Conservation (phyloP, 2,329 filamentous ascomycete genomes). For the Arthrobotrys conoides region DNA sequence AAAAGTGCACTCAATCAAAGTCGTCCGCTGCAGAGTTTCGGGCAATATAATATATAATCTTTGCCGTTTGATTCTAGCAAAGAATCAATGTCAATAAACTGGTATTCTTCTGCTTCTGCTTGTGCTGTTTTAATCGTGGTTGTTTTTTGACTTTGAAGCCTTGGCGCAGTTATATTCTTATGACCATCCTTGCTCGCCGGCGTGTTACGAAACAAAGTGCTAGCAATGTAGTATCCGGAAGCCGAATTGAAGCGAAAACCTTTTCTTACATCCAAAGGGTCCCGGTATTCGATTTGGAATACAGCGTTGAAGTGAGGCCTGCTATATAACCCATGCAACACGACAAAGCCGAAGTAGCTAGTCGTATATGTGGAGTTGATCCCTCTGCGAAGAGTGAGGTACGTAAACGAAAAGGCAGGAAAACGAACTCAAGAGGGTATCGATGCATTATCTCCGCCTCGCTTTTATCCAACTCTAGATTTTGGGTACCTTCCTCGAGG, state of each 20-base stretch:
- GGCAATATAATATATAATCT: constrained; percentile 4
- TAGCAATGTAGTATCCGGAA: not conserved
- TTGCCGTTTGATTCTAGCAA: not conserved
- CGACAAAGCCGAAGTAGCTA: too few species aligned
- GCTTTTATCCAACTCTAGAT: not conserved
- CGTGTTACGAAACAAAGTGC: constrained; percentile 1
- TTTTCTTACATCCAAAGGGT: constrained; percentile 9
- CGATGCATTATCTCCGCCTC: not conserved
- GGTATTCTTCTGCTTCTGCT: not conserved
- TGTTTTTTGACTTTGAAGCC: not conserved
- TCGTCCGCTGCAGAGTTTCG: not conserved
- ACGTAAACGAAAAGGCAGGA: not conserved
- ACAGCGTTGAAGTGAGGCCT: not conserved
- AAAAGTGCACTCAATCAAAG: not conserved
- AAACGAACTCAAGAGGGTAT: not conserved
- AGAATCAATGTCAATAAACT: not conserved
- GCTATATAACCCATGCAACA: not conserved
- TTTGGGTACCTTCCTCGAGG: not conserved
- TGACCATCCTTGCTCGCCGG: not conserved
- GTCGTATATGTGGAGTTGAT: too few species aligned
- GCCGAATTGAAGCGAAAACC: not conserved
- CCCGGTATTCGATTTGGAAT: not conserved
- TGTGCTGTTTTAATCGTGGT: not conserved
- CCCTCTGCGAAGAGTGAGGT: too few species aligned
- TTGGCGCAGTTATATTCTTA: not conserved